Evolutionary conservation across 192 early-diverging fungal species (phyloP), one percentile per base, ranked within the genome.

Genomic region (Diversispora eburnea): DNA sequence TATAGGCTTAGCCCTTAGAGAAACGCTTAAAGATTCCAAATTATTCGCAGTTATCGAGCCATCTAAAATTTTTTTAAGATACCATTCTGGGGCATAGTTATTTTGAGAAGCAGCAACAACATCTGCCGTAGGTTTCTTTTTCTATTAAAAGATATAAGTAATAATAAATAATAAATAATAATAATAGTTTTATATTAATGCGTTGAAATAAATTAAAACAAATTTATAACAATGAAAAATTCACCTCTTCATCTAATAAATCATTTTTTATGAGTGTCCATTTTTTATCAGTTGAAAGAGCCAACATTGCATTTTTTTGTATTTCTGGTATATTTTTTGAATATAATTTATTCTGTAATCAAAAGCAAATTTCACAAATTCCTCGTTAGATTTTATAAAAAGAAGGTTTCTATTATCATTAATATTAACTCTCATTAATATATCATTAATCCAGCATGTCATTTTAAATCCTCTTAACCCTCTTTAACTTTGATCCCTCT

Each of bases 241-340:
- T 17, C 45, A 43, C 51, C 41, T 78, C 77, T 52, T 84, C 82
- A 15, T 75, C 76, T 43, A 81, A 74, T 54, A 82, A 78, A 48
- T 88, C 83, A 67, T 84, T 82, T 20, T 79, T 84, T 22, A 88
- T 82, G 73, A 88, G 79, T n/a, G 84, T 64, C 84, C 86, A 85
- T 63, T 88, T 88, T 64, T 84, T 88, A 2, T 86, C 86, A 7
- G 81, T 72, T 5, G 83, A 60, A 46, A 85, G 79, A 68, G 73
- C 72, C 17, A 79, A 51, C 84, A 86, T 86, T 47, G 75, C 76
- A n/a, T n/a, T n/a, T n/a, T n/a, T n/a, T n/a, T n/a, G n/a, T n/a
- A n/a, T n/a, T 65, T 77, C 76, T 56, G 25, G 25, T 33, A 2
- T 0, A 33, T 33, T 33, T 33, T 33, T 33, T 33, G 25, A 33